A percentile compares a stretch with the other conserved stretches of the same genome.
Evolutionary conservation across 768 basidiomycete species (phyloP).

Genomic region (Serendipita vermifera): DNA sequence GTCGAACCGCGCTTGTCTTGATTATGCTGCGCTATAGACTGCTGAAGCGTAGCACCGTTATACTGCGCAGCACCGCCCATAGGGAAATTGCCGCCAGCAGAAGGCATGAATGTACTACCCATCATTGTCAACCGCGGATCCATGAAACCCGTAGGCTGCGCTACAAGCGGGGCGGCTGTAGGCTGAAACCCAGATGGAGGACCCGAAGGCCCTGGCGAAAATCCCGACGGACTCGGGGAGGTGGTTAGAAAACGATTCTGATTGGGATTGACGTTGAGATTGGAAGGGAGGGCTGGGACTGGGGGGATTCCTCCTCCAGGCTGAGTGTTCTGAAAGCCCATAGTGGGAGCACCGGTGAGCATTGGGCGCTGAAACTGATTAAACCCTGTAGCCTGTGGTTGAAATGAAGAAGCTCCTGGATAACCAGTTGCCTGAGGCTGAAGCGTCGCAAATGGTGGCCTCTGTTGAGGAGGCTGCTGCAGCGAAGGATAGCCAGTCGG

Average conservation of each 20-base stretch:
- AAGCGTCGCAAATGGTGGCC: constrained; percentile 15
- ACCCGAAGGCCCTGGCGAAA: background rate
- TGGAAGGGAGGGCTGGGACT: constrained; percentile 48
- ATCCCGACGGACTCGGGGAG: constrained; percentile 33
- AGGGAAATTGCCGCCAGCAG: constrained; percentile 45
- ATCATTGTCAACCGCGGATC: constrained; percentile 81
- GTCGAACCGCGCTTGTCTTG: constrained; percentile 54
- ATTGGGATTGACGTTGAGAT: constrained; percentile 29
- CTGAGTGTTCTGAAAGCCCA: constrained; percentile 21
- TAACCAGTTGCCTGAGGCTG: constrained; percentile 52
- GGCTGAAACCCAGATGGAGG: constrained; percentile 46
- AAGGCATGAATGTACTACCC: constrained; percentile 85
- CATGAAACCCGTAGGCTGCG: constrained; percentile 67
- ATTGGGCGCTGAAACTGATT: constrained; percentile 15
- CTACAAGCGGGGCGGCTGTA: constrained; percentile 34
- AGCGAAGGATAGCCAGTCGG: constrained; percentile 16
- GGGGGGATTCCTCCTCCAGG: constrained; percentile 45
- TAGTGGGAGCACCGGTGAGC: constrained; percentile 21
- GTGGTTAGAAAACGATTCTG: constrained; percentile 36
- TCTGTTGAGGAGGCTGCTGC: constrained; percentile 11
- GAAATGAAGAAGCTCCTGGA: constrained; percentile 30
- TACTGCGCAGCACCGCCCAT: constrained; percentile 54
- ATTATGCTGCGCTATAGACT: constrained; percentile 80
- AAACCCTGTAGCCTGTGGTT: constrained; percentile 49
- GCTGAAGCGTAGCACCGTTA: constrained; percentile 40